Evolutionary conservation across 371 early-diverging fungal genomes (phyloP).

Genomic region (Mortierella sp.): DNA sequence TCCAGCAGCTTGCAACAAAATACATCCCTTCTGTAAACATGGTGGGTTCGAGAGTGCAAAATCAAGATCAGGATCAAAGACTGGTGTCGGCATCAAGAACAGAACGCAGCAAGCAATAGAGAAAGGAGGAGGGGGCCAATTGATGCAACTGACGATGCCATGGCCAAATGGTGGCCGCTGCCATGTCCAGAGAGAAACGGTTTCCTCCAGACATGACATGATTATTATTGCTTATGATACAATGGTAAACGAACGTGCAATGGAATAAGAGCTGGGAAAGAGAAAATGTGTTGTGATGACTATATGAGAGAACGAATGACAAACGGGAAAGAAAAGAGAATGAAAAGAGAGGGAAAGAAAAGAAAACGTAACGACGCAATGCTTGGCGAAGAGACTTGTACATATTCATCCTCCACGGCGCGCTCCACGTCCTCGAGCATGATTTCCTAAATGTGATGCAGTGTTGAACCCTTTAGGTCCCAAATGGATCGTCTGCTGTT

Average conservation of each 20-base stretch:
- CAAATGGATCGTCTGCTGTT: slow-evolving; percentile 24
- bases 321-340: not conserved
- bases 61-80: no score
- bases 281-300: not conserved
- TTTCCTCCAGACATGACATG: no score
- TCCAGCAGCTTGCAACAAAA: no score
- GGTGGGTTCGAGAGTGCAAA: no score
- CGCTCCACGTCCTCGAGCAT: slow-evolving; percentile 32
- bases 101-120: no score
- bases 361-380: not conserved
- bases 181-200: no score
- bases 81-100: no score
- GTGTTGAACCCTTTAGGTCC: slow-evolving; percentile 32
- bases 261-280: no score
- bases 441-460: slow-evolving; percentile 23
- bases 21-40: no score
- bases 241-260: not conserved
- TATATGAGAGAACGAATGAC: not conserved
- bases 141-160: no score
- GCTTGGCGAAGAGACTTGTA: not conserved
- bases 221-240: not conserved
- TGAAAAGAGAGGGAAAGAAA: slow-evolving; percentile 12
- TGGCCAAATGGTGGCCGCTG: no score
- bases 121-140: no score
- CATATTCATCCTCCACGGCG: slow-evolving; percentile 38